Evolutionary conservation across 2,329 filamentous ascomycete genomes (phyloP).

Genomic region (Helminthosporium solani): DNA sequence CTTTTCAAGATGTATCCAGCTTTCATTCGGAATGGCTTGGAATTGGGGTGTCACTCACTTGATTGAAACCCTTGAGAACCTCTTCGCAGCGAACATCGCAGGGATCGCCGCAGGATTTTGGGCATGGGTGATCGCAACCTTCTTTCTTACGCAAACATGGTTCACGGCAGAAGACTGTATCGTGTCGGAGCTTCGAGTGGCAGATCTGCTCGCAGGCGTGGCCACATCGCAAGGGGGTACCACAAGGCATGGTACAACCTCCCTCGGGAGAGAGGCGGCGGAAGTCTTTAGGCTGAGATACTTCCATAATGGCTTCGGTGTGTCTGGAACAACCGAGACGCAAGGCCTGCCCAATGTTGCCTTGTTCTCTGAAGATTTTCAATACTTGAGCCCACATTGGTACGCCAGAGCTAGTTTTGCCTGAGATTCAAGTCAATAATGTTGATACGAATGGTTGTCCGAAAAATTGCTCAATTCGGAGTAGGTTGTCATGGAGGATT

Average conservation of each 20-base stretch:
- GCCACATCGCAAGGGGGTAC: conserved; percentile 28
- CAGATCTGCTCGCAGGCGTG: conserved; percentile 31
- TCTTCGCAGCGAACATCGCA: conserved; percentile 32
- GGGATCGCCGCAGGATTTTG: conserved; percentile 42
- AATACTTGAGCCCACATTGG: conserved; percentile 66
- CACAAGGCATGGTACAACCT: conserved; percentile 29
- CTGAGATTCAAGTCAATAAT: conserved; percentile 62
- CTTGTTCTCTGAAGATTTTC: conserved; percentile 47
- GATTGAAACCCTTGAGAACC: conserved; percentile 14
- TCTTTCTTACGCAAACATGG: neutral
- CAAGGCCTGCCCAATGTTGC: conserved; percentile 20
- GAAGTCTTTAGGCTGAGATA: conserved; percentile 32
- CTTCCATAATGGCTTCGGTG: conserved; percentile 20
- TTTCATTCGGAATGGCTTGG: neutral
- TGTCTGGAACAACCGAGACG: conserved; percentile 33
- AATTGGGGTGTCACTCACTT: neutral
- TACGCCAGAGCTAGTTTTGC: conserved; percentile 55
- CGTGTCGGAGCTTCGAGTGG: conserved; percentile 22
- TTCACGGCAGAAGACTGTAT: neutral
- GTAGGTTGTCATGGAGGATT: too few relatives aligned
- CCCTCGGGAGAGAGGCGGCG: conserved; percentile 30
- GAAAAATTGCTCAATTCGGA: too few relatives aligned
- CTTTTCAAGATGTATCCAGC: too few relatives aligned
- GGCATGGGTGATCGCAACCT: neutral
- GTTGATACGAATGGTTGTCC: neutral